Conservation (phyloP, 129 eudicot species). For the sunflower (Helianthus annuus) region HanXRQr2.0-SUNRISE NC_035444.2:4132889-4133388, state of each 20-base stretch:
- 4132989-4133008: neutral
- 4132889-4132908: neutral
- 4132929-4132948: neutral
- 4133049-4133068: neutral
- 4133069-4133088: neutral
- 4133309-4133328: constrained; percentile 30
- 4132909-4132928: neutral
- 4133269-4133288: neutral
- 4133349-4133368: constrained; percentile 27
- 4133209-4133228: neutral
- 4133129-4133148: no score
- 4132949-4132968: neutral
- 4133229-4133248: constrained; percentile 43
- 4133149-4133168: no score
- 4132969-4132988: neutral
- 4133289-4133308: constrained; percentile 16
- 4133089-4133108: neutral
- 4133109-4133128: no score
- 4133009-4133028: no score
- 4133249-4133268: constrained; percentile 27
- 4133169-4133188: no score
- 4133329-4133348: constrained; percentile 4
- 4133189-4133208: neutral
- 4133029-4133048: neutral
- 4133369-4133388: constrained; percentile 21